phyloP scores from a whole-genome alignment of 768 basidiomycete species.

The Termitomyces sp. region DNA sequence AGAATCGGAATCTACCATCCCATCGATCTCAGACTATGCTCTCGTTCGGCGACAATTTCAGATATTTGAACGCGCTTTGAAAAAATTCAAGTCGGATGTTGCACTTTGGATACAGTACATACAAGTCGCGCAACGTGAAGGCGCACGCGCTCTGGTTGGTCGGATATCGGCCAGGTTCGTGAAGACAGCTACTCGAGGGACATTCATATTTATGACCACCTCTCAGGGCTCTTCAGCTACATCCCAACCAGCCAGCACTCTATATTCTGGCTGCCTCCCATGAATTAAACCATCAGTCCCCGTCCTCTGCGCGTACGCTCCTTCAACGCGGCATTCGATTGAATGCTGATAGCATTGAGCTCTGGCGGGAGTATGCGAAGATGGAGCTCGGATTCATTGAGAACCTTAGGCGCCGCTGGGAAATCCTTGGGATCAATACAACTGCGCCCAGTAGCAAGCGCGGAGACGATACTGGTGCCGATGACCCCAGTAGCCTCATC shows the following conservation, averaged over 20 bases:
- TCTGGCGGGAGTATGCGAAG: constrained; percentile 89
- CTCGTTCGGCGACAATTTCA: constrained; percentile 82
- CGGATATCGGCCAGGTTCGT: constrained; percentile 77
- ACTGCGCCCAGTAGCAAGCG: constrained; percentile 22
- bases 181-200: neutral
- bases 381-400: constrained; percentile 90
- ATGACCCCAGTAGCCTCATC: constrained; percentile 19
- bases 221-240: constrained; percentile 79
- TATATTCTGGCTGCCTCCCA: constrained; percentile 85
- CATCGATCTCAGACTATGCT: constrained; percentile 79
- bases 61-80: constrained; percentile 86
- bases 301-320: constrained; percentile 75
- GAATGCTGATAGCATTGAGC: constrained; percentile 61
- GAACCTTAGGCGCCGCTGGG: constrained; percentile 74
- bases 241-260: constrained; percentile 70
- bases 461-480: neutral
- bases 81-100: constrained; percentile 85
- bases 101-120: constrained; percentile 89
- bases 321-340: constrained; percentile 84
- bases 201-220: neutral
- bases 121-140: constrained; percentile 74
- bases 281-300: constrained; percentile 68
- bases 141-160: constrained; percentile 74
- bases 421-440: constrained; percentile 59
- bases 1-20: constrained; percentile 42